Percentiles rank a stretch among this genome's conserved stretches.
Evolutionary conservation across 2,329 filamentous ascomycete genomes (phyloP).

Genomic region (Lachnellula cervina): DNA sequence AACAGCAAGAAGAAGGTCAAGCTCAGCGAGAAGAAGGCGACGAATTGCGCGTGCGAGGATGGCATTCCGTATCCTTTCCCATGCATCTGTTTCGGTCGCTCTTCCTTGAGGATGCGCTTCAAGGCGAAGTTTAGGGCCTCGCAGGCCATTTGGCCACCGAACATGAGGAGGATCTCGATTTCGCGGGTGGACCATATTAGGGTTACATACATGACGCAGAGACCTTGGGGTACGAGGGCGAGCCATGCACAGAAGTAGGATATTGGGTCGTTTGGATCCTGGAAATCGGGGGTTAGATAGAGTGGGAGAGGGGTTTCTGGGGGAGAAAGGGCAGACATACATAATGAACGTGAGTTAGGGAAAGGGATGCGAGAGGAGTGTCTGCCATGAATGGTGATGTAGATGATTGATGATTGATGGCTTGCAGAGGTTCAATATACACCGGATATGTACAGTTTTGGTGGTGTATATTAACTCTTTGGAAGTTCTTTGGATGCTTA

Average conservation of each 20-base stretch:
- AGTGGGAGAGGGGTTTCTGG: constrained; percentile 7
- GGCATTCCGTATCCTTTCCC: constrained; percentile 98
- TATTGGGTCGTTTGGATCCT: constrained; percentile 81
- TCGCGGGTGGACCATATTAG: constrained; percentile 90
- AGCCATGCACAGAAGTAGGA: constrained; percentile 92
- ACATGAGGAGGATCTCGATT: constrained; percentile 83
- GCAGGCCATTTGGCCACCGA: constrained; percentile 84
- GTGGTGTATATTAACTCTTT: background rate
- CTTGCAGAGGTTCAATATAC: too few species aligned
- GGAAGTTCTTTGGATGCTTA: background rate
- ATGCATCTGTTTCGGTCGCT: constrained; percentile 75
- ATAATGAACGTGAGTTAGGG: constrained; percentile 94
- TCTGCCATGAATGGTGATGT: constrained; percentile 32
- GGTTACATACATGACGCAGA: constrained; percentile 85
- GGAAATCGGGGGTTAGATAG: constrained; percentile 1
- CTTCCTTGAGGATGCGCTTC: constrained; percentile 89
- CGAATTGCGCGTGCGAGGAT: constrained; percentile 90
- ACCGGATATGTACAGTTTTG: too few species aligned
- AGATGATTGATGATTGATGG: too few species aligned
- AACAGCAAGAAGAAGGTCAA: constrained; percentile 79
- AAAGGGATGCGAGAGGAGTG: constrained; percentile 75
- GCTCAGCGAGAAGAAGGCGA: constrained; percentile 83
- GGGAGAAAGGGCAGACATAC: constrained; percentile 46
- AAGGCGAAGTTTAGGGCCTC: constrained; percentile 86
- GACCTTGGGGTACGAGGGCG: constrained; percentile 84